Evolutionary conservation across 2,329 filamentous ascomycete species (phyloP), one percentile per base, ranked within the genome.

Genomic region (Fusarium sambucinum): DNA sequence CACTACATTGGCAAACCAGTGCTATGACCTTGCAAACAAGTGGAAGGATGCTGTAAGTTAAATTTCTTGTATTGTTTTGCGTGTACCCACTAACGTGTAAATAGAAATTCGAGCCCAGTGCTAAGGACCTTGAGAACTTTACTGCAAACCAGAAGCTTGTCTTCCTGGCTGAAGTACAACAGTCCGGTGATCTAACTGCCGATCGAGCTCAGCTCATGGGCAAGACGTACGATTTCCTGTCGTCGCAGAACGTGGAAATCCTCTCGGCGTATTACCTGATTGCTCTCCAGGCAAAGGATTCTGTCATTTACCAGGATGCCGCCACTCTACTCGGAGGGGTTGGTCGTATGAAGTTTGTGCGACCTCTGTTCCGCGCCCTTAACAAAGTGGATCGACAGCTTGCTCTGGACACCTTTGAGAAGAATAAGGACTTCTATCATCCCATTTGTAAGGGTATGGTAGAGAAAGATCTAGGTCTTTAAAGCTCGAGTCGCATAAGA

Each of bases 281-380:
- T 33, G 92, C 92, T 2, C 85, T 99, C 75, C 87, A 87, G 73
- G 91, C 92, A 14, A 87, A 89, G 59, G 92, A 94, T 73, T 79
- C 85, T 52, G 86, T 84, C 59, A 87, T 91, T 37, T 93, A 95
- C 74, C 77, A 87, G 62, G 90, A 90, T 2, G 88, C 93, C 1
- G 89, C 91, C 2, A 87, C 92, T 60, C 83, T 97, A 56, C 83
- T 98, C 38, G 92, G 92, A 32, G 85, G 86, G 53, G 94, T 97
- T 25, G 96, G 96, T 14, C 85, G 96, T 59, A 98, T 99, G 96
- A 98, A 98, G 86, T 98, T 95, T 79, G 95, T 98, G 61, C 85
- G 95, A 47, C 93, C 95, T 23, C 80, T 98, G 75, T 97, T 91
- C 81, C 86, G 91, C 64, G 86, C 88, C 50, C 81, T 99, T 70